phyloP scores from a whole-genome alignment of 106 monocot species.

The Dendrobium chrysotoxum region DNA sequence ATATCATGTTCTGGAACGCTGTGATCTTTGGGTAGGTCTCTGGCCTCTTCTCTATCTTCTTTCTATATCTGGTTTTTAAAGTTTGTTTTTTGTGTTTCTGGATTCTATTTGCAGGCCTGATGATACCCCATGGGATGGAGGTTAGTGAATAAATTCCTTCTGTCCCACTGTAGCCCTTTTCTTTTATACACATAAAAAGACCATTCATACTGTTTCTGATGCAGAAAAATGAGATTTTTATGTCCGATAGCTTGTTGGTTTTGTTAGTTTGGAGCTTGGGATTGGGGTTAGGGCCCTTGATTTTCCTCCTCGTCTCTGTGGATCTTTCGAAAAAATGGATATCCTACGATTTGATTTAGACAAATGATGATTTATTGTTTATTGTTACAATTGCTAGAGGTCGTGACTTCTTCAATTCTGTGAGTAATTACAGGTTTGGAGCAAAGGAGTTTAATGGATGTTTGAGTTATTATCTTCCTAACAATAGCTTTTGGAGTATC shows the following conservation, averaged over 20 bases:
- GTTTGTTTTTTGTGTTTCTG: background rate
- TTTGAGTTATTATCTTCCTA: background rate
- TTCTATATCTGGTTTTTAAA: background rate
- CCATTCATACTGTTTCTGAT: background rate
- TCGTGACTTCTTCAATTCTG: background rate
- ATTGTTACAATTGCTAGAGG: background rate
- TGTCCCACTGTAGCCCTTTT: background rate
- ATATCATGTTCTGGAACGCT: conserved; percentile 85
- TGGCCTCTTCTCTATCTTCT: background rate
- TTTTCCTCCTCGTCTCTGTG: background rate
- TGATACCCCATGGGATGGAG: conserved; percentile 30
- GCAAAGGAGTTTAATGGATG: background rate
- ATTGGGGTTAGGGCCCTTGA: background rate
- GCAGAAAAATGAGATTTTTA: background rate
- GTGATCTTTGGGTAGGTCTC: conserved; percentile 63
- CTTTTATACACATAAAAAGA: background rate
- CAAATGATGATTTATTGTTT: background rate
- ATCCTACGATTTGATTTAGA: background rate
- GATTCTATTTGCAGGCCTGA: conserved; percentile 19
- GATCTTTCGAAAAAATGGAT: background rate
- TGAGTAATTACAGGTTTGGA: background rate
- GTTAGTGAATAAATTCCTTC: conserved; percentile 9
- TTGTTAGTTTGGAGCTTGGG: background rate
- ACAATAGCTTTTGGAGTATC: background rate
- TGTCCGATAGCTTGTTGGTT: background rate